These are phyloP conservation scores for Neonectria magnoliae DNA, from an alignment of 2,329 filamentous ascomycete species.

Conservation along the genomic window DNA sequence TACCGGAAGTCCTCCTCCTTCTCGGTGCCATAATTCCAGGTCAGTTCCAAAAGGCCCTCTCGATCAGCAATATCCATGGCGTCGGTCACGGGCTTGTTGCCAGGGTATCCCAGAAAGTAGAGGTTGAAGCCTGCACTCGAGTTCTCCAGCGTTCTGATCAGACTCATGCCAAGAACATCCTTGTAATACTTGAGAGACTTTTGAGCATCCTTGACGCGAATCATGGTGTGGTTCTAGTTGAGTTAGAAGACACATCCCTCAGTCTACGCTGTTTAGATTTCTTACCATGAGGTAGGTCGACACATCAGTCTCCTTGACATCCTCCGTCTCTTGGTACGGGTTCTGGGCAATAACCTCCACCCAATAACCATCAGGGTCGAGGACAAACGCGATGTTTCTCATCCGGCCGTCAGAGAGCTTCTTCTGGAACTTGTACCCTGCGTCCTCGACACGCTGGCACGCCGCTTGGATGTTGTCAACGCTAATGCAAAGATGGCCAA, in stretches of 20 bases:
- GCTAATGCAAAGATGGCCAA: conserved; percentile 86
- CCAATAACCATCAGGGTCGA: conserved; percentile 91
- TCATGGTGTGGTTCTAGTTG: conserved; percentile 85
- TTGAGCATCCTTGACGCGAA: conserved; percentile 86
- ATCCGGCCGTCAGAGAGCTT: conserved; percentile 89
- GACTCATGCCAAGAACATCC: conserved; percentile 87
- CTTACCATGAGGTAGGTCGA: conserved; percentile 76
- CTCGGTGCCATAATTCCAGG: conserved; percentile 86
- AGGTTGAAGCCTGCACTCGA: conserved; percentile 81
- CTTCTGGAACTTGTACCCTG: conserved; percentile 95
- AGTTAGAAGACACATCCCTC: conserved; percentile 14
- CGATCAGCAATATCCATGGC: conserved; percentile 68
- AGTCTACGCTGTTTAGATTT: neutral
- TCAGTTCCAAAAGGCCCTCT: conserved; percentile 90
- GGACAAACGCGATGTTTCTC: conserved; percentile 87
- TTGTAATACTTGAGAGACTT: conserved; percentile 83
- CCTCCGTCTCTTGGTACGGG: conserved; percentile 75
- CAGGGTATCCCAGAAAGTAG: conserved; percentile 89
- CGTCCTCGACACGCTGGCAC: conserved; percentile 88
- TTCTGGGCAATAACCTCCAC: conserved; percentile 84
- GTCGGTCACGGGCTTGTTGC: conserved; percentile 61
- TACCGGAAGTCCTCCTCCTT: conserved; percentile 87
- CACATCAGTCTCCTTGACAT: conserved; percentile 76
- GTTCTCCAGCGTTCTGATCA: conserved; percentile 78
- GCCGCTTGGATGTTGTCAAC: conserved; percentile 89